Evolutionary conservation across 108 stramenopile genomes (phyloP).

Genomic region (Schizochytrium sp.): DNA sequence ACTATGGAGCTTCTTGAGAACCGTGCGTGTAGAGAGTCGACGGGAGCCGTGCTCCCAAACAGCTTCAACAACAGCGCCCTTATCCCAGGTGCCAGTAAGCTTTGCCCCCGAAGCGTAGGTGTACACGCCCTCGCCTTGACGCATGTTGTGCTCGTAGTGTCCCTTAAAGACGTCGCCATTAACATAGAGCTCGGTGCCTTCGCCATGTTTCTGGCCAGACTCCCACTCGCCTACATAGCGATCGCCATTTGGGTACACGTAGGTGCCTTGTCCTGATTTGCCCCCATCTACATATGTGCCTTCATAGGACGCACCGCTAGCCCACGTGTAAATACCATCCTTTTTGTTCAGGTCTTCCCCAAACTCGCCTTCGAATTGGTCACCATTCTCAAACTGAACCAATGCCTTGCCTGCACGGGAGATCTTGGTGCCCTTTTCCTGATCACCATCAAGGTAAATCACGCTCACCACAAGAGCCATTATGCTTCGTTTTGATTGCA

Average conservation of each 20-base stretch:
- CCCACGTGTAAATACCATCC: conserved; percentile 15
- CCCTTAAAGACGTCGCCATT: conserved; percentile 60
- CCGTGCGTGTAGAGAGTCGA: neutral
- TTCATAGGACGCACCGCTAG: conserved; percentile 57
- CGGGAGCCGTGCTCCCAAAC: conserved; percentile 1
- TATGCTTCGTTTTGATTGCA: neutral
- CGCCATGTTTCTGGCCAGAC: conserved; percentile 60
- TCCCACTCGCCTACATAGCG: conserved; percentile 35
- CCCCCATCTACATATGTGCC: conserved; percentile 26
- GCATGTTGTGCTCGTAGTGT: conserved; percentile 17
- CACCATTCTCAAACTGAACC: conserved; percentile 9
- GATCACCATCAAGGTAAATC: conserved; percentile 18
- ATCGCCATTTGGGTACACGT: conserved; percentile 40
- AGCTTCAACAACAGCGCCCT: neutral
- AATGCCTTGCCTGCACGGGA: conserved; percentile 20
- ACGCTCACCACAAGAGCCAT: conserved; percentile 37
- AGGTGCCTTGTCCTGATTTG: conserved; percentile 53
- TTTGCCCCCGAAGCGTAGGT: conserved; percentile 20
- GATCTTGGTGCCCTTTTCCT: neutral
- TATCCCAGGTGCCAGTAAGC: neutral
- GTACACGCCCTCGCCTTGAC: conserved; percentile 59
- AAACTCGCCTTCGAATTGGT: conserved; percentile 51
- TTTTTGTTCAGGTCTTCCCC: conserved; percentile 21
- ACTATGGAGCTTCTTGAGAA: neutral
- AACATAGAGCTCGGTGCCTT: conserved; percentile 25